These are phyloP conservation scores for Roridomyces roridus DNA, from an alignment of 768 basidiomycete species.

Conservation along the genomic window DNA sequence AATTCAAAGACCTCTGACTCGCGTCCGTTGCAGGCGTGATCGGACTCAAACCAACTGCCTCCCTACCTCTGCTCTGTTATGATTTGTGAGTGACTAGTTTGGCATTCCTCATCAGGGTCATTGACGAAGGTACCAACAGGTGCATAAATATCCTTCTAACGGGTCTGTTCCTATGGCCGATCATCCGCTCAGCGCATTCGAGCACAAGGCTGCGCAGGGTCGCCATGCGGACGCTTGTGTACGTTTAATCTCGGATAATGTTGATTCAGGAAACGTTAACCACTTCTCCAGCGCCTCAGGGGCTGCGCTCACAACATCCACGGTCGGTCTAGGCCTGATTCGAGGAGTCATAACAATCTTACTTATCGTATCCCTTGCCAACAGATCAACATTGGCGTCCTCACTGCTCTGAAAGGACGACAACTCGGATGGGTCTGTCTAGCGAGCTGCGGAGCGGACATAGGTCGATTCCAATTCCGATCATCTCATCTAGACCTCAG, in stretches of 20 bases:
- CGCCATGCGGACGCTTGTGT: conserved; percentile 51
- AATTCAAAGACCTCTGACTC: too few relatives aligned
- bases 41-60: conserved; percentile 49
- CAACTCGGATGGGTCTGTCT: conserved; percentile 58
- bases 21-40: conserved; percentile 35
- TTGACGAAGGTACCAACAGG: conserved; percentile 15
- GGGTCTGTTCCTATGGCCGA: conserved; percentile 52
- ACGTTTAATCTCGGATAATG: conserved; percentile 18
- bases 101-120: not conserved
- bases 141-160: conserved; percentile 46
- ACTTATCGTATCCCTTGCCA: not conserved
- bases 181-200: conserved; percentile 40
- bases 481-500: not conserved
- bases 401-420: conserved; percentile 50
- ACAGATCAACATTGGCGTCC: conserved; percentile 48
- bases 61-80: conserved; percentile 51
- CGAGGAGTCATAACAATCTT: not conserved
- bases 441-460: conserved; percentile 40
- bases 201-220: conserved; percentile 42
- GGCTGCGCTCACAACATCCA: conserved; percentile 55
- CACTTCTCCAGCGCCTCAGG: conserved; percentile 46
- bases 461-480: conserved; percentile 25
- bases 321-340: conserved; percentile 31
- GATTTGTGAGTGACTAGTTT: conserved; percentile 47
- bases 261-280: not conserved